Base-by-base conservation (phyloP, 768 basidiomycete species). In the Lentinula aciculospora region DNA sequence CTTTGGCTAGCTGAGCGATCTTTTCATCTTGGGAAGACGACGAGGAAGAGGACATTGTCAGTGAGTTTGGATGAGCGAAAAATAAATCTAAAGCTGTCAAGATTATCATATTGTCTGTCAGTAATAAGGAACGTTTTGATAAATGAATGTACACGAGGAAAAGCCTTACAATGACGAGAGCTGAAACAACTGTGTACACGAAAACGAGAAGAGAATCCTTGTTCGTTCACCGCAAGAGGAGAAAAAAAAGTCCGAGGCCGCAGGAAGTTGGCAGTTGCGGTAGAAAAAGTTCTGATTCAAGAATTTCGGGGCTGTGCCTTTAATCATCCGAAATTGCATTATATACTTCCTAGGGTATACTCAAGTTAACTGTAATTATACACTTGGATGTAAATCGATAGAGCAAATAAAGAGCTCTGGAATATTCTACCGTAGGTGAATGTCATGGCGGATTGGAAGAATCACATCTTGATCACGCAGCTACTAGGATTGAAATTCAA, bases 21-120 rank as follows among this genome's bases (percentile, higher is more conserved):
- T 53, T 53, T 53, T 53, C 51, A 27, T 53, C 23, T 37, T 53
- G 51, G n/a, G n/a, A n/a, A 53, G 51, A 8, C n/a, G 51, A 40
- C n/a, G 3, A 13, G 31, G 51, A 17, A 10, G 51, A 40, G 51
- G 23, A 19, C 12, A 17, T 21, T 28, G 13, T 53, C 21, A 13
- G 5, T 21, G 49, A 34, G 36, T 37, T 39, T 15, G 51, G 27
- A 23, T 9, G 34, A 15, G 32, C 3, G 49, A 53, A 44, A 44
- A 44, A 39, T 19, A 21, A 23, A 39, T 39, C 37, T 39, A 39
- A 44, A 21, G 42, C 42, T 44, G 42, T 44, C 42, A 44, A n/a
- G 10, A 25, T n/a, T 17, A 44, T 23, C 42, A 44, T 44, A 44
- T 44, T 21, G 17, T 44, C 19, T 44, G 42, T 44, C 42, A 44